These are phyloP conservation scores for Helichrysum umbraculigerum DNA, from an alignment of 129 eudicot species.

Conservation along the genomic window DNA sequence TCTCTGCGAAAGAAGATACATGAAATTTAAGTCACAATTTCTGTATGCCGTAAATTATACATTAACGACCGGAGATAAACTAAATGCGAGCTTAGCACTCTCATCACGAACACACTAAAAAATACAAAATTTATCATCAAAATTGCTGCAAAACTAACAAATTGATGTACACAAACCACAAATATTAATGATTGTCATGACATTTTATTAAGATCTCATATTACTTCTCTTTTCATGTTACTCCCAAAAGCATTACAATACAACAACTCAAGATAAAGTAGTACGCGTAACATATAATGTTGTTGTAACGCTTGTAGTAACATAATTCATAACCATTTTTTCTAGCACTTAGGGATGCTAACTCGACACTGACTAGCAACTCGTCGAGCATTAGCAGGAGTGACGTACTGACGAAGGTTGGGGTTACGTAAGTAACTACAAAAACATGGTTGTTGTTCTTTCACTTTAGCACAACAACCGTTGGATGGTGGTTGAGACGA, in stretches of 20 bases:
- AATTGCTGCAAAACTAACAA: background rate
- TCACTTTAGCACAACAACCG: conserved; percentile 27
- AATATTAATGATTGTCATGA: background rate
- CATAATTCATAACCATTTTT: background rate
- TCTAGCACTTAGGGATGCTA: conserved; percentile 26
- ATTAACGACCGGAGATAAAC: background rate
- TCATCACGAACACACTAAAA: background rate
- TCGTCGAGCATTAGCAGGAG: conserved; percentile 32
- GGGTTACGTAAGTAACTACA: conserved; percentile 30
- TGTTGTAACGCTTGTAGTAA: background rate
- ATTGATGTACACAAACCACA: background rate
- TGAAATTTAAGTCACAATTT: too few relatives aligned
- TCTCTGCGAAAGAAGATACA: too few relatives aligned
- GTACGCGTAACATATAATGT: background rate
- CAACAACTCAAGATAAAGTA: too few relatives aligned
- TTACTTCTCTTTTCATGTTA: background rate
- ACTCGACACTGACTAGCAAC: conserved; percentile 34
- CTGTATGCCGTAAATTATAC: too few relatives aligned
- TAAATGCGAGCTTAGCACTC: background rate
- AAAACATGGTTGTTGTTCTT: conserved; percentile 27
- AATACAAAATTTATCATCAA: too few relatives aligned
- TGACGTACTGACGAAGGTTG: conserved; percentile 28
- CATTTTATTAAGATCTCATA: conserved; percentile 1
- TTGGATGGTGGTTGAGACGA: conserved; percentile 29
- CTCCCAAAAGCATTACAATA: background rate